Evolutionary conservation across 192 early-diverging fungal species (phyloP).

Genomic region (Rhizophagus sp.): DNA sequence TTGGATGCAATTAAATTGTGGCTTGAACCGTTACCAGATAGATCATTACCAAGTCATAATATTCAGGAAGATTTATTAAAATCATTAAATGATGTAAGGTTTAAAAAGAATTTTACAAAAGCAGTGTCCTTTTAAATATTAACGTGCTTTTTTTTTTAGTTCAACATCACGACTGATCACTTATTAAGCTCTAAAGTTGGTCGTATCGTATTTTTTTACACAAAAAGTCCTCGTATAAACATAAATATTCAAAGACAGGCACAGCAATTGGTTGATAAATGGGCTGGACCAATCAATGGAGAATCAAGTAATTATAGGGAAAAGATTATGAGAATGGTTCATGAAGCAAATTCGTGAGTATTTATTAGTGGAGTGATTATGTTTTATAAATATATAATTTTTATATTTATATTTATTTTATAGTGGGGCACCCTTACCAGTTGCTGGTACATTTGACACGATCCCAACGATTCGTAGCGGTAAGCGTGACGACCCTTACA

Average conservation of each 20-base stretch:
- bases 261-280: conserved; percentile 73
- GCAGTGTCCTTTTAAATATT: background rate
- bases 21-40: conserved; percentile 89
- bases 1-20: conserved; percentile 78
- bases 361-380: too few species aligned
- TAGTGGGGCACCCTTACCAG: background rate
- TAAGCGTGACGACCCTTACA: background rate
- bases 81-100: conserved; percentile 58
- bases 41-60: conserved; percentile 80
- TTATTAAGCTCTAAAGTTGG: conserved; percentile 77
- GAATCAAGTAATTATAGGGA: conserved; percentile 69
- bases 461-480: background rate
- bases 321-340: background rate
- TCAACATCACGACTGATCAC: conserved; percentile 69
- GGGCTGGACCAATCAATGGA: conserved; percentile 77
- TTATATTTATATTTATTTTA: too few species aligned
- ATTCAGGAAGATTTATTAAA: conserved; percentile 75
- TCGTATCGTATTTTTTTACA: conserved; percentile 80
- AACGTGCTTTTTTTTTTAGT: conserved; percentile 28
- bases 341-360: background rate
- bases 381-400: too few species aligned
- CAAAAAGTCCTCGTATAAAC: conserved; percentile 70
- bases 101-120: background rate
- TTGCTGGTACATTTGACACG: background rate
- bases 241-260: conserved; percentile 60